These are phyloP conservation scores for Suillus subluteus DNA, from an alignment of 768 basidiomycete species.

Conservation along the genomic window DNA sequence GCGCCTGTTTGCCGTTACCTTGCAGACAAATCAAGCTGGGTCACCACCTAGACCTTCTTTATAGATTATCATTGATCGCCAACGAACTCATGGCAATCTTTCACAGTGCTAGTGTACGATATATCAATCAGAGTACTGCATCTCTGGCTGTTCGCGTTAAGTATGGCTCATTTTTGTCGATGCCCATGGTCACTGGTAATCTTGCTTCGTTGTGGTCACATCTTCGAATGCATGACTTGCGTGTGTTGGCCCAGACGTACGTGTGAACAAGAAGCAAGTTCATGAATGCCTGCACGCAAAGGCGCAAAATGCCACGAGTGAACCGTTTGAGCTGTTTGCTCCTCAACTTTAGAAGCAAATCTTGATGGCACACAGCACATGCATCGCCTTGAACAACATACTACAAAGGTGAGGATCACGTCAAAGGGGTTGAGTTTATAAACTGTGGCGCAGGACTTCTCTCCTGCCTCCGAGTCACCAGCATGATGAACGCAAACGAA, in stretches of 20 bases:
- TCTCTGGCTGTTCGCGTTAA: not conserved
- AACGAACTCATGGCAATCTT: conserved; percentile 2
- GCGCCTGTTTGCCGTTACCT: not conserved
- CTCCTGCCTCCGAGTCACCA: not conserved
- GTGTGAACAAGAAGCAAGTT: conserved; percentile 7
- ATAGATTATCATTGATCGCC: not conserved
- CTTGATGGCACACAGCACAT: conserved; percentile 10
- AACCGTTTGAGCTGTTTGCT: not conserved
- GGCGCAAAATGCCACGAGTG: conserved; percentile 5
- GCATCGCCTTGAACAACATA: conserved; percentile 9
- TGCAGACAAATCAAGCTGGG: conserved; percentile 1
- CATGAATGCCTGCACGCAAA: conserved; percentile 8
- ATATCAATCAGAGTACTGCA: not conserved
- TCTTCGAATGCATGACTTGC: conserved; percentile 3
- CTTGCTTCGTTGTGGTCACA: conserved; percentile 6
- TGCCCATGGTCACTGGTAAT: not conserved
- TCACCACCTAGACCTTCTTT: not conserved
- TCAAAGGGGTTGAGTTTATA: conserved; percentile 11
- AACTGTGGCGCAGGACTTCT: conserved; percentile 5
- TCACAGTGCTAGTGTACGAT: not conserved
- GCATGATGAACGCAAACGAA: conserved; percentile 6
- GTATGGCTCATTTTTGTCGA: not conserved
- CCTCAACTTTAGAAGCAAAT: conserved; percentile 1
- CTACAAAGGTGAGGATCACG: conserved; percentile 7
- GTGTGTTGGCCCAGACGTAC: not conserved